A percentile compares a stretch with the other conserved stretches of the same genome.
Evolutionary conservation across 441 rosid species (phyloP).

Genomic region (Kokia cookei): DNA sequence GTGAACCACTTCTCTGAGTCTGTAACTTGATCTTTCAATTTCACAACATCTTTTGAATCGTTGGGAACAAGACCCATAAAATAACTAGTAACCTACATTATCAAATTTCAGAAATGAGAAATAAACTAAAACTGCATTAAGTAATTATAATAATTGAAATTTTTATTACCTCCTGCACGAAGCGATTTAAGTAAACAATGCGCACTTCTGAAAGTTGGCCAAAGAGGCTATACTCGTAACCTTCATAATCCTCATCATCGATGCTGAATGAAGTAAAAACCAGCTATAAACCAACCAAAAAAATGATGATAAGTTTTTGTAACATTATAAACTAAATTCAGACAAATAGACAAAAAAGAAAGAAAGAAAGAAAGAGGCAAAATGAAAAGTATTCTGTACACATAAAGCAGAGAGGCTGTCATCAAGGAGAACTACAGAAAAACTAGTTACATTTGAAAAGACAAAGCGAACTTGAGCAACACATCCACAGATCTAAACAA

Average conservation of each 20-base stretch:
- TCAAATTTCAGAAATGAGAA: constrained; percentile 27
- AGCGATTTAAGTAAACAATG: constrained; percentile 88
- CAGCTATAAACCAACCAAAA: constrained; percentile 46
- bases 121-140: constrained; percentile 5
- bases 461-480: not conserved
- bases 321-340: not conserved
- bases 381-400: not conserved
- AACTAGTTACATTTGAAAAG: not conserved
- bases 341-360: not conserved
- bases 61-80: constrained; percentile 90
- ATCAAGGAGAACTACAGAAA: not conserved
- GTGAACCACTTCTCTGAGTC: constrained; percentile 92
- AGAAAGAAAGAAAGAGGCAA: not conserved
- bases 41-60: constrained; percentile 60
- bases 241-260: constrained; percentile 87
- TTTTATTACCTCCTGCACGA: constrained; percentile 84
- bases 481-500: constrained; percentile 7
- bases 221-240: constrained; percentile 80
- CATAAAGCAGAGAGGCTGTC: not conserved
- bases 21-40: constrained; percentile 80
- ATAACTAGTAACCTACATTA: constrained; percentile 68
- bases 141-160: constrained; percentile 13
- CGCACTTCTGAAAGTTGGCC: constrained; percentile 99
- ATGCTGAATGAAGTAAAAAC: constrained; percentile 75
- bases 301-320: not conserved